Base-by-base conservation (phyloP, 139 green algal genomes). In the Chlorella sorokiniana region DNA sequence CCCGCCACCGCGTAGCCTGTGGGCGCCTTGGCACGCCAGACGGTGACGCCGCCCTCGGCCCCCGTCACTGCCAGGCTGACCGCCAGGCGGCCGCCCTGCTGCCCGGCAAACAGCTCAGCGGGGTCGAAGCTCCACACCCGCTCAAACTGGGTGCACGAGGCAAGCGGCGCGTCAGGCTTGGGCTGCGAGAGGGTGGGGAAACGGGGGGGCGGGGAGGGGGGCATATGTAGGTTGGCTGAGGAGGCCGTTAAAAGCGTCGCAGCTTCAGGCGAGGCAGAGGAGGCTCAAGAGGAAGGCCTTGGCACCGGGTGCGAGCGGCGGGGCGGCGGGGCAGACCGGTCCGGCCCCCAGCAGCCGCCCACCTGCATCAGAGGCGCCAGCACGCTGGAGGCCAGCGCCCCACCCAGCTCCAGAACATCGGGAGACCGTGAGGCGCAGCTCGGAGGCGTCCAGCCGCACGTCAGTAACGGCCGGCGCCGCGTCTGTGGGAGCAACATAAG, bases 21-120 rank as follows among this genome's bases (percentile, higher is more conserved):
- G 0, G 92, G 91, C 1, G 91, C 48, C 67, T 89, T 84, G 2
- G 95, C 92, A 9, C 94, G 88, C 95, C 95, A 98, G 25, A 97
- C 71, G 6, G 91, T 93, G 16, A 96, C 78, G 6, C 92, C 93
- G 6, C 84, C 84, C 65, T 90, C 83, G 1, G 65, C 72, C 3
- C 88, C 87, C 35, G 91, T 52, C 33, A 86, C 82, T 27, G 73
- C 70, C 63, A 89, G 37, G 72, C 61, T 86, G 10, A 68, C 78
- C 20, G 72, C 84, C 45, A 56, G 48, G 61, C 29, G 42, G 1
- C 52, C 54, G 69, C 54, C 54, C 1, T 61, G 52, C 59, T 83
- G 65, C 23, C 42, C 33, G 0, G 31, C 44, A 33, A 78, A 37
- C 29, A 75, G 59, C 9, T 80, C 40, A 38, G 73, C 35, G 6